Evolutionary conservation across 2,329 filamentous ascomycete genomes (phyloP).

Genomic region (Gnomoniopsis sp.): DNA sequence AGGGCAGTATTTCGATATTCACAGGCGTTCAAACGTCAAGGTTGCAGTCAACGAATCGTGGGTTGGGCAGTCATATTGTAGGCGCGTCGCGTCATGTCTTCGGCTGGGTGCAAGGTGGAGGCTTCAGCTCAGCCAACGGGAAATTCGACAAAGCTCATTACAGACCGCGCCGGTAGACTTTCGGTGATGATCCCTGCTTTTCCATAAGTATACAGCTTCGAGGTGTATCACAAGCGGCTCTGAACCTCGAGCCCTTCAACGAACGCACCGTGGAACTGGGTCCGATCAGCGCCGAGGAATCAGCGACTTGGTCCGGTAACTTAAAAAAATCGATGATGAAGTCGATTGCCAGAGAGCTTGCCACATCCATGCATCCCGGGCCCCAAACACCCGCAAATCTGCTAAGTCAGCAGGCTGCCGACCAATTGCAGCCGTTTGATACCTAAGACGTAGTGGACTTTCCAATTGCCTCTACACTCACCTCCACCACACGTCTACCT

Average conservation of each 20-base stretch:
- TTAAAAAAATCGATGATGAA: neutral
- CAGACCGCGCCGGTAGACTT: neutral
- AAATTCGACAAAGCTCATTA: neutral
- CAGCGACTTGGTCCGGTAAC: neutral
- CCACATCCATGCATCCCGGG: neutral
- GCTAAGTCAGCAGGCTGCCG: neutral
- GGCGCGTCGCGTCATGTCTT: neutral
- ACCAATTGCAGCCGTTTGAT: slow-evolving; percentile 19
- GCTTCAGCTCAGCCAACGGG: neutral
- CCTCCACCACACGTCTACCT: slow-evolving; percentile 13
- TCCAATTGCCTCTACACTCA: slow-evolving; percentile 17
- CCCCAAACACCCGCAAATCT: neutral
- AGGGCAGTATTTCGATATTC: neutral
- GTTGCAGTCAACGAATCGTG: neutral
- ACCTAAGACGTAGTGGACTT: slow-evolving; percentile 18
- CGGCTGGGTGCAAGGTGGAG: neutral
- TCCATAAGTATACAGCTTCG: too few species aligned
- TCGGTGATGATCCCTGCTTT: too few species aligned
- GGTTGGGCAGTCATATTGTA: neutral
- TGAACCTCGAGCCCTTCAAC: neutral
- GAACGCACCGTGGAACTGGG: neutral
- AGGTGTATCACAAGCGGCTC: too few species aligned
- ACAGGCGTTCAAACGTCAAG: neutral
- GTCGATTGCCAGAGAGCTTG: neutral
- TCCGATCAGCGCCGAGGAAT: neutral